phyloP scores from a whole-genome alignment of 257 asterid species.

The Scutellaria minor region DNA sequence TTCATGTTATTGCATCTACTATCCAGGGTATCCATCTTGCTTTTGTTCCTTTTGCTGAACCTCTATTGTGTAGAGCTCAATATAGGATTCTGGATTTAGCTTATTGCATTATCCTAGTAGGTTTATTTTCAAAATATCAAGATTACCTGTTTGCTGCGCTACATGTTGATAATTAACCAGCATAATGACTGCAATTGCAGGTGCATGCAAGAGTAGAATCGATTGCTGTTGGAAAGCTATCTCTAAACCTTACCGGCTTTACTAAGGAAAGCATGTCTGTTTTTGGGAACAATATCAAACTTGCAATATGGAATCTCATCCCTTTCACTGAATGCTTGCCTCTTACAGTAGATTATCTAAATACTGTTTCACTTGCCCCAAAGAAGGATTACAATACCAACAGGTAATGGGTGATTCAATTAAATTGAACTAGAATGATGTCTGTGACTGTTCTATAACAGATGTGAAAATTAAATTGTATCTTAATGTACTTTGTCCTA shows the following conservation, averaged over 20 bases:
- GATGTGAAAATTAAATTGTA: conserved; percentile 1
- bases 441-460: conserved; percentile 1
- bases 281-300: conserved; percentile 61
- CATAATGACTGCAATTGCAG: conserved; percentile 45
- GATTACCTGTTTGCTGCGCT: neutral
- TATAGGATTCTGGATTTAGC: neutral
- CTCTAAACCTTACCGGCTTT: conserved; percentile 77
- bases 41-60: conserved; percentile 24
- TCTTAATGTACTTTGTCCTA: conserved; percentile 15
- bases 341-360: conserved; percentile 75
- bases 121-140: conserved; percentile 22
- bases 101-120: conserved; percentile 21
- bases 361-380: conserved; percentile 71
- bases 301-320: conserved; percentile 57
- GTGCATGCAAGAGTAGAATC: conserved; percentile 79
- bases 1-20: conserved; percentile 81
- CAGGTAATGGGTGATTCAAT: conserved; percentile 48
- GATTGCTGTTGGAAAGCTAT: conserved; percentile 82
- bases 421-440: too few species aligned
- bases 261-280: conserved; percentile 67
- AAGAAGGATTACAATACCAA: conserved; percentile 82
- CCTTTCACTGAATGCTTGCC: conserved; percentile 75
- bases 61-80: neutral
- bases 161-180: conserved; percentile 26
- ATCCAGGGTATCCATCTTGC: conserved; percentile 62